A percentile compares a stretch with the other conserved stretches of the same genome.
These are phyloP conservation scores for Penicillium flavigenum DNA, from an alignment of 495 filamentous ascomycete species.

Conservation along the genomic window DNA sequence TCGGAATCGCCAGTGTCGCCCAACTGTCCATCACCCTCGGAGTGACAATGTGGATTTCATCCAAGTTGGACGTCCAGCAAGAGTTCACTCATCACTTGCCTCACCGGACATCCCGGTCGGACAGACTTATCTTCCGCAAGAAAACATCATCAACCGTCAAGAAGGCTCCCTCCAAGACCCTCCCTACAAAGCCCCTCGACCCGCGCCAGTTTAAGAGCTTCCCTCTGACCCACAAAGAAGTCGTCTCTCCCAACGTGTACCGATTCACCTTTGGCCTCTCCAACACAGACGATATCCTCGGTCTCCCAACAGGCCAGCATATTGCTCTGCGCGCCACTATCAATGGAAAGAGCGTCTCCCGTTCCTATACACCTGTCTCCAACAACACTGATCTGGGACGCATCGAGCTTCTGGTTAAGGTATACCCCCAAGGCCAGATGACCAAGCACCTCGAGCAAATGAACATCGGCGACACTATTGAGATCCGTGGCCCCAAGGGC, in stretches of 20 bases:
- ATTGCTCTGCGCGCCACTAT: constrained; percentile 40
- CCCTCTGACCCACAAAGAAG: constrained; percentile 2
- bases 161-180: background rate
- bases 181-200: background rate
- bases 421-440: constrained; percentile 41
- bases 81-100: constrained; percentile 27
- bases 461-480: constrained; percentile 40
- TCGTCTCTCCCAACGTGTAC: constrained; percentile 40
- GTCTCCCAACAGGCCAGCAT: constrained; percentile 48
- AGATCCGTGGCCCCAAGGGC: constrained; percentile 51
- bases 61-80: constrained; percentile 28
- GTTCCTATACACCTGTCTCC: constrained; percentile 47
- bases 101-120: constrained; percentile 14
- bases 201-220: constrained; percentile 1
- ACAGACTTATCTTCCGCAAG: constrained; percentile 16
- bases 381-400: constrained; percentile 42
- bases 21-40: constrained; percentile 21
- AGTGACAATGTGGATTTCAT: constrained; percentile 23
- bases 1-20: constrained; percentile 20
- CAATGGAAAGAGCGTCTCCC: constrained; percentile 38
- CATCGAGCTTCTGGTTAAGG: constrained; percentile 43
- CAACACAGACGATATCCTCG: constrained; percentile 30
- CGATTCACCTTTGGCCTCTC: constrained; percentile 43
- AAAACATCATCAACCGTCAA: background rate
- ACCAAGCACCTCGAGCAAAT: constrained; percentile 42